Base-by-base conservation (phyloP, 345 rosid genomes). In the Gossypioides kirkii region DNA sequence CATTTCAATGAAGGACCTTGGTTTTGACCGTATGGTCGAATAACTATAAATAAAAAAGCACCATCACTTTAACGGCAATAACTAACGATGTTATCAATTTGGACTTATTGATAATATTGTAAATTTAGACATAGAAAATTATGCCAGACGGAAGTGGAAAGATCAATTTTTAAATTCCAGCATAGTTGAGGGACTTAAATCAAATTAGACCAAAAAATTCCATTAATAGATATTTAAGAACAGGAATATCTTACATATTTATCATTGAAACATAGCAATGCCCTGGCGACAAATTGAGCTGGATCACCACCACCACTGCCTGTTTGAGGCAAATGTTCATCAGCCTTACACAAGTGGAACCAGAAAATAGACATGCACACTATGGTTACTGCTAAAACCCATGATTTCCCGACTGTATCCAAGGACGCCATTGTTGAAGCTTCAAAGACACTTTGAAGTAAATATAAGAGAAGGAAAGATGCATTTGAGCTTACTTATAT, bases 231-330 rank as follows among this genome's bases (percentile, higher is more conserved):
- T 49, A 16, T 4, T 49, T 49, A 49, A 49, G 54, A 49, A 12
- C 38, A 17, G 14, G 54, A 22, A 55, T 8, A 20, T 58, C 83
- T 83, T 76, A 92, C 99, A 77, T 78, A 59, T 84, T 80, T 89
- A 18, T 92, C 81, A 75, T 85, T 84, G 56, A 95, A 88, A 80
- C 99, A 92, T 46, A 82, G 76, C 89, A 92, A 73, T 20, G 99
- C 99, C 79, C 85, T 88, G 0, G 86, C 82, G 50, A 86, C 85
- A 73, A 92, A 80, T 76, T 85, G 77, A 76, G 91, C 77, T 18
- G 90, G 87, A 77, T 86, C 82, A 17, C 6, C 83, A 9, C 65
- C 78, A 42, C 12, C 74, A 23, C 28, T 78, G 13, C 79, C 82
- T 3, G 60, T 70, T 23, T 77, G 79, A 55, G 86, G 74, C 47